Conservation (phyloP, 371 early-diverging fungal species). For the Zychaea mexicana region DNA sequence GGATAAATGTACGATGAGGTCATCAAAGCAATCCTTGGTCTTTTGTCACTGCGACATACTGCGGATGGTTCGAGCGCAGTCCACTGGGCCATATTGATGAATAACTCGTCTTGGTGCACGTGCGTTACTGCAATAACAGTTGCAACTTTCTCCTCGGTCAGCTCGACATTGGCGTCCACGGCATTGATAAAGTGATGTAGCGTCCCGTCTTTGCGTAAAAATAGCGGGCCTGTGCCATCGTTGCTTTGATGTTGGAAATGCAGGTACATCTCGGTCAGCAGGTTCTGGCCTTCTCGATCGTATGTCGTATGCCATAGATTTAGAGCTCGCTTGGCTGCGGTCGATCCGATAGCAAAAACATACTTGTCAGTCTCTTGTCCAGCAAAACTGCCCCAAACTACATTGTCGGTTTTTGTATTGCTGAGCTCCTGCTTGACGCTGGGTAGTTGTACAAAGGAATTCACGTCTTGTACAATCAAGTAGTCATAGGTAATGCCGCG, state of each 20-base stretch:
- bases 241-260: conserved; percentile 25
- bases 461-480: conserved; percentile 36
- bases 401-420: conserved; percentile 18
- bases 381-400: conserved; percentile 34
- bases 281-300: conserved; percentile 2
- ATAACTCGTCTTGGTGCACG: conserved; percentile 45
- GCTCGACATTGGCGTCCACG: conserved; percentile 42
- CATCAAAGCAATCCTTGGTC: conserved; percentile 46
- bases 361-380: conserved; percentile 15
- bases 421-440: conserved; percentile 25
- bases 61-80: conserved; percentile 18
- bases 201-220: conserved; percentile 29
- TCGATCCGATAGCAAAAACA: conserved; percentile 25
- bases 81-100: conserved; percentile 26
- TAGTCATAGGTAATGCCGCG: conserved; percentile 28
- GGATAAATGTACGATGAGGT: conserved; percentile 62
- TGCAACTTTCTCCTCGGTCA: conserved; percentile 26
- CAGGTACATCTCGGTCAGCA: conserved; percentile 30
- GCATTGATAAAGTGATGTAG: background rate
- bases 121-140: conserved; percentile 23
- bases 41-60: conserved; percentile 20
- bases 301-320: conserved; percentile 3
- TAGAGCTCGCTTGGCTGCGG: conserved; percentile 18
- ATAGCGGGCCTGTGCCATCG: background rate
- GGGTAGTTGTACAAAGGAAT: conserved; percentile 30